Evolutionary conservation across 164 flowering plant genomes (phyloP).

Genomic region (Sedum album): DNA sequence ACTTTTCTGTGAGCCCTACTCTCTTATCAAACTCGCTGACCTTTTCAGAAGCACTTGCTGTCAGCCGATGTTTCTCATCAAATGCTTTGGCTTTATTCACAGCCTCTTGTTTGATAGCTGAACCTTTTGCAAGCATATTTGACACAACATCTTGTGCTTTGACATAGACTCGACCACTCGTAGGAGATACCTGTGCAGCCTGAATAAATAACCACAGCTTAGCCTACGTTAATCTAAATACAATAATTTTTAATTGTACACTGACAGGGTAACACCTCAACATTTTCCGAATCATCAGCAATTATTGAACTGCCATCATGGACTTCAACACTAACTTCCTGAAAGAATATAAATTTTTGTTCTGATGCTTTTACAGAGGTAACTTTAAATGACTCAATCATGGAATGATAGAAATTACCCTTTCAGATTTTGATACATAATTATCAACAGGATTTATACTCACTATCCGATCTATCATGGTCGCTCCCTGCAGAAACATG

Average conservation of each 20-base stretch:
- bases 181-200: constrained; percentile 24
- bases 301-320: constrained; percentile 22
- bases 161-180: no score
- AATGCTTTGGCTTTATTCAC: no score
- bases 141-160: no score
- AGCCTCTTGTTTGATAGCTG: no score
- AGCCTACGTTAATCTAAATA: no score
- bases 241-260: neutral
- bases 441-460: no score
- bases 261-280: constrained; percentile 60
- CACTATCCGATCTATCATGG: constrained; percentile 86
- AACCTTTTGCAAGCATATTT: no score
- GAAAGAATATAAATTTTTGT: no score
- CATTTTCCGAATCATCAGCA: constrained; percentile 24
- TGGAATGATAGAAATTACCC: constrained; percentile 56
- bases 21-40: constrained; percentile 76
- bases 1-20: constrained; percentile 78
- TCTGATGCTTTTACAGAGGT: no score
- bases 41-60: constrained; percentile 92
- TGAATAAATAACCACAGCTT: neutral
- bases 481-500: constrained; percentile 70
- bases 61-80: no score
- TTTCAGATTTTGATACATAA: no score
- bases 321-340: constrained; percentile 42
- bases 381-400: no score